These are phyloP conservation scores for Pseudonitzschia delicatissima DNA, from an alignment of 108 stramenopile genomes.

Conservation along the genomic window DNA sequence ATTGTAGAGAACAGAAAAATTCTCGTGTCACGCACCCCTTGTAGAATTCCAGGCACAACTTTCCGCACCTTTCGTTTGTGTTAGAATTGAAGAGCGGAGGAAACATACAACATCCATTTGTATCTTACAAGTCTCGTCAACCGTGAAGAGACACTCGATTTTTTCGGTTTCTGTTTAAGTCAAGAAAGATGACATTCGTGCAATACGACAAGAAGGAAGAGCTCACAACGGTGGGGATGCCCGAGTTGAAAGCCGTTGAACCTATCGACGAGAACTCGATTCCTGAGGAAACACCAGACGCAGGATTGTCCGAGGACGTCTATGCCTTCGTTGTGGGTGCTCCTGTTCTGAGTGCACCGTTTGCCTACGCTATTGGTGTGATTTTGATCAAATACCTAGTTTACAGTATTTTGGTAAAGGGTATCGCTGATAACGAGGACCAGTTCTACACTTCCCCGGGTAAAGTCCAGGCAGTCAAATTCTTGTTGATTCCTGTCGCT, in stretches of 20 bases:
- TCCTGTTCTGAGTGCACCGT: background rate
- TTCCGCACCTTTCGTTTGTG: too few species aligned
- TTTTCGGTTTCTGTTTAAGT: too few species aligned
- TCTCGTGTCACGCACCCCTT: too few species aligned
- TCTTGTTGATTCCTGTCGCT: conserved; percentile 51
- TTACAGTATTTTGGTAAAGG: background rate
- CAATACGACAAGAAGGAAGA: background rate
- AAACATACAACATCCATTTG: too few species aligned
- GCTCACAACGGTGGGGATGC: background rate
- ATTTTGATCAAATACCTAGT: conserved; percentile 4
- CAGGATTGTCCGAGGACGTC: conserved; percentile 7
- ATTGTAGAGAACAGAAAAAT: too few species aligned
- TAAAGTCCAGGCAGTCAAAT: conserved; percentile 28
- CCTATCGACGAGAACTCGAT: background rate
- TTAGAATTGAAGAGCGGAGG: too few species aligned
- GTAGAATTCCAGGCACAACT: too few species aligned
- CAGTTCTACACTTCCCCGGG: background rate
- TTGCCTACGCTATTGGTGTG: background rate
- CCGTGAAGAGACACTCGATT: too few species aligned
- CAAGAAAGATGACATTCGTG: background rate
- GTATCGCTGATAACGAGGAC: background rate
- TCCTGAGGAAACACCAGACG: background rate
- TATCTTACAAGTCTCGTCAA: too few species aligned
- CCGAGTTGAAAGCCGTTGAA: background rate
- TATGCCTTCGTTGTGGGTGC: conserved; percentile 9